phyloP scores from a whole-genome alignment of 805 yeast species.

The Yamadazyma sp. region DNA sequence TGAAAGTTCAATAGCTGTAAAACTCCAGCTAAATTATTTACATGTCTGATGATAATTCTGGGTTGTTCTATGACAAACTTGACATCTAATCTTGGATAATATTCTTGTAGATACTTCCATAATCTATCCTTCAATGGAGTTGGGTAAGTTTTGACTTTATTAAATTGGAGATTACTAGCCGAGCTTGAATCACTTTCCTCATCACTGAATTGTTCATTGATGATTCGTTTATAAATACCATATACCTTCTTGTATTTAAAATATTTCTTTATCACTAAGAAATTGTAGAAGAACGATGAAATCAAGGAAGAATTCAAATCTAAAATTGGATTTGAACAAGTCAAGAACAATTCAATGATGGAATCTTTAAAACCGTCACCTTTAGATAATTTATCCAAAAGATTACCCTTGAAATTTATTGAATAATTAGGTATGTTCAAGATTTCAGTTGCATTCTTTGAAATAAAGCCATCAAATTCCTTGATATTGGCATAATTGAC shows the following conservation, averaged over 20 bases:
- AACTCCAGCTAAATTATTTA: slow-evolving; percentile 5
- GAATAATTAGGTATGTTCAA: slow-evolving; percentile 32
- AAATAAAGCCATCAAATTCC: slow-evolving; percentile 24
- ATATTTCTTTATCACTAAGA: slow-evolving; percentile 27
- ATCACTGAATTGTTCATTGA: slow-evolving; percentile 4
- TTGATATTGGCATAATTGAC: slow-evolving; percentile 18
- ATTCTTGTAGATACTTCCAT: slow-evolving; percentile 24
- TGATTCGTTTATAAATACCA: slow-evolving; percentile 5
- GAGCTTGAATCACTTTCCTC: slow-evolving; percentile 4
- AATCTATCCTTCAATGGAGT: slow-evolving; percentile 14
- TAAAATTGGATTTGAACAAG: slow-evolving; percentile 37
- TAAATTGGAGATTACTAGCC: neutral
- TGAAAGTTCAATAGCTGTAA: slow-evolving; percentile 27
- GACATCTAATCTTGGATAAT: slow-evolving; percentile 29
- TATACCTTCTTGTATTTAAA: slow-evolving; percentile 18
- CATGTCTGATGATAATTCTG: slow-evolving; percentile 21
- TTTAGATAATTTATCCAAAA: slow-evolving; percentile 27
- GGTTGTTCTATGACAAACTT: slow-evolving; percentile 34
- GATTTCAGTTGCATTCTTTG: slow-evolving; percentile 8
- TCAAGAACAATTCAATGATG: slow-evolving; percentile 33
- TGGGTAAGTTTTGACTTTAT: neutral
- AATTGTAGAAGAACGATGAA: slow-evolving; percentile 31
- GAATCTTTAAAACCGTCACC: slow-evolving; percentile 37
- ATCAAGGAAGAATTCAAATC: slow-evolving; percentile 34
- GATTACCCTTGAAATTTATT: slow-evolving; percentile 33